These are phyloP conservation scores for Ogataea pini DNA, from an alignment of 805 yeast species.

Conservation along the genomic window DNA sequence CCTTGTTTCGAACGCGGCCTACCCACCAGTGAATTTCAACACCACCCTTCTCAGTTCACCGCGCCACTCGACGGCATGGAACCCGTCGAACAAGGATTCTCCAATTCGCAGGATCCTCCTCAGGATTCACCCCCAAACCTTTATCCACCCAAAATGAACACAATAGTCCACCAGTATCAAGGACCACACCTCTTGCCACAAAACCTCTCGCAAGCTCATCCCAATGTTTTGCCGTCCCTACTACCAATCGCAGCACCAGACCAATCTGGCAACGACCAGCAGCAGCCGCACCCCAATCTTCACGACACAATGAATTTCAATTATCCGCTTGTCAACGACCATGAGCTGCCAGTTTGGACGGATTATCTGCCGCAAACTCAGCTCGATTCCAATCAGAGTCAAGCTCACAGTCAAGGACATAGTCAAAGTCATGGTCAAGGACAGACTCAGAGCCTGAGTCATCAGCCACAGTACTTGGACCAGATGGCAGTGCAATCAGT, in stretches of 20 bases:
- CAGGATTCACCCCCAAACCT: neutral
- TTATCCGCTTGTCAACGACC: slow-evolving; percentile 1
- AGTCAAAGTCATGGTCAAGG: neutral
- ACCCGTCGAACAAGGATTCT: neutral
- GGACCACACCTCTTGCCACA: neutral
- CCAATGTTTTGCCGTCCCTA: neutral
- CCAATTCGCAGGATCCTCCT: neutral
- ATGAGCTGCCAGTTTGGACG: slow-evolving; percentile 2
- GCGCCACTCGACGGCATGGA: neutral
- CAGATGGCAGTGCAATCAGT: slow-evolving; percentile 1
- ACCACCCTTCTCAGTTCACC: neutral
- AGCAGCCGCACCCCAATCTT: neutral
- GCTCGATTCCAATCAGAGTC: neutral
- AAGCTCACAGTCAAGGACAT: neutral
- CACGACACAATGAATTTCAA: neutral
- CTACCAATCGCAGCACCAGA: neutral
- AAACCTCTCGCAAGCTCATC: neutral
- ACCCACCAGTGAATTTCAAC: neutral
- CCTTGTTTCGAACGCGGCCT: neutral
- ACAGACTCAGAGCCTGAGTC: neutral
- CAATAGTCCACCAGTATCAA: neutral
- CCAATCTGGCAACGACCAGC: neutral
- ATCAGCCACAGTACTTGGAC: neutral
- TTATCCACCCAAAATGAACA: neutral
- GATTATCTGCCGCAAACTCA: neutral